Conservation (phyloP, 352 stramenopile genomes). For the Phytopythium sindhum region DNA sequence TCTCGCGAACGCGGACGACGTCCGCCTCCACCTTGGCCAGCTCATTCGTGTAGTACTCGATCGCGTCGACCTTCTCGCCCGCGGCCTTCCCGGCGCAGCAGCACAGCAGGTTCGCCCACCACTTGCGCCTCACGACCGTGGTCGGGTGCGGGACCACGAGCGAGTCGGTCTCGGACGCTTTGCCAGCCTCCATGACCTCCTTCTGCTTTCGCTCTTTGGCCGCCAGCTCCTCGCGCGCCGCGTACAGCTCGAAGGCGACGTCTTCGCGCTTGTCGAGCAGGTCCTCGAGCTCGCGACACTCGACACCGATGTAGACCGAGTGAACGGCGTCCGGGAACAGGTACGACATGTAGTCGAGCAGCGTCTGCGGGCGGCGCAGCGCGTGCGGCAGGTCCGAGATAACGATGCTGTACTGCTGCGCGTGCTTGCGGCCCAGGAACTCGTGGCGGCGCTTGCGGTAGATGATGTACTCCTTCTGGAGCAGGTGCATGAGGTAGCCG, state of each 20-base stretch:
- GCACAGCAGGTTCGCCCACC: constrained; percentile 36
- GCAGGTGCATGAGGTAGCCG: constrained; percentile 51
- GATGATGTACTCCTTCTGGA: constrained; percentile 50
- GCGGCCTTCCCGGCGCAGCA: constrained; percentile 9
- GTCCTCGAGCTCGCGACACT: constrained; percentile 57
- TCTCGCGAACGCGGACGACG: constrained; percentile 40
- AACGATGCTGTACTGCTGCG: constrained; percentile 75
- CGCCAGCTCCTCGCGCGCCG: constrained; percentile 40
- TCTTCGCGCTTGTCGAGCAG: constrained; percentile 48
- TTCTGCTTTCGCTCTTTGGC: constrained; percentile 18
- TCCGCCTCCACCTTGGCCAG: constrained; percentile 48
- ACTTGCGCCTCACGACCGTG: constrained; percentile 32
- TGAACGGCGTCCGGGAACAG: constrained; percentile 64
- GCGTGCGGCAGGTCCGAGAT: constrained; percentile 57
- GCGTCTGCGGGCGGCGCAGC: constrained; percentile 48
- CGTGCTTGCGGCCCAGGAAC: constrained; percentile 48
- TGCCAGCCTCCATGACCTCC: constrained; percentile 12
- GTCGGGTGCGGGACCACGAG: constrained; percentile 31
- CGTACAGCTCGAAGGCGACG: constrained; percentile 50
- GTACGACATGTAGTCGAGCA: constrained; percentile 63
- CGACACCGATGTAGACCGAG: constrained; percentile 68
- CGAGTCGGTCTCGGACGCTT: constrained; percentile 16
- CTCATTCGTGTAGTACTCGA: constrained; percentile 51
- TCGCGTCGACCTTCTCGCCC: constrained; percentile 51
- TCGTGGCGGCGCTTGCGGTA: constrained; percentile 65